phyloP scores from a whole-genome alignment of 768 basidiomycete genomes.

The Thelephora ganbajun region DNA sequence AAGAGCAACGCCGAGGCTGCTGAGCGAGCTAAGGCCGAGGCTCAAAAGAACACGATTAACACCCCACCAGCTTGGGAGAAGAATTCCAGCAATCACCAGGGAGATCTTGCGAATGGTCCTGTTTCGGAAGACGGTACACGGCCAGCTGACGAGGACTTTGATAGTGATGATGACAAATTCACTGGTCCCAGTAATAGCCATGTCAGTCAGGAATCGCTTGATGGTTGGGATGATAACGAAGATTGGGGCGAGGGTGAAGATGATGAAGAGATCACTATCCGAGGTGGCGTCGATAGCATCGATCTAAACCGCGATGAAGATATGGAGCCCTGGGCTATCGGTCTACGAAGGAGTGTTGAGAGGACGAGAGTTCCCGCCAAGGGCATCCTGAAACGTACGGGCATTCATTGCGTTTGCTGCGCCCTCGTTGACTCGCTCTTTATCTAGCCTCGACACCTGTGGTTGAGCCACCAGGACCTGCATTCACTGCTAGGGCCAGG shows the following conservation, averaged over 20 bases:
- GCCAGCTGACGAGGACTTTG: conserved; percentile 47
- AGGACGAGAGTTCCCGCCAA: conserved; percentile 48
- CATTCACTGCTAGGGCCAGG: conserved; percentile 38
- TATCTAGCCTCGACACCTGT: conserved; percentile 50
- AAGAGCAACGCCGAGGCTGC: conserved; percentile 76
- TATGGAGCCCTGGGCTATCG: conserved; percentile 66
- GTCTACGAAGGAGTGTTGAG: conserved; percentile 62
- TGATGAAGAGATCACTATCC: conserved; percentile 64
- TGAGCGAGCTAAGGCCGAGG: conserved; percentile 44
- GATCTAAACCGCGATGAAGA: conserved; percentile 40
- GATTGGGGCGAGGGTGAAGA: conserved; percentile 60
- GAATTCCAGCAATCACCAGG: conserved; percentile 54
- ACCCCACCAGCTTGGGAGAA: conserved; percentile 64
- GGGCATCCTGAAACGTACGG: conserved; percentile 85
- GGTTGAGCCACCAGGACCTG: conserved; percentile 23
- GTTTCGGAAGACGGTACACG: conserved; percentile 56
- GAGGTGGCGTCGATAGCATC: conserved; percentile 38
- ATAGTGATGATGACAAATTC: conserved; percentile 35
- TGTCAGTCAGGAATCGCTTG: conserved; percentile 22
- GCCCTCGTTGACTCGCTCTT: conserved; percentile 39
- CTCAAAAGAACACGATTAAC: conserved; percentile 36
- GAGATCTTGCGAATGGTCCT: conserved; percentile 26
- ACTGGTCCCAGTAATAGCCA: conserved; percentile 30
- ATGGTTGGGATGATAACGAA: conserved; percentile 71
- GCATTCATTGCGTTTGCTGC: background rate